phyloP scores from a whole-genome alignment of 2,329 filamentous ascomycete species.

The Trichoderma gracile region DNA sequence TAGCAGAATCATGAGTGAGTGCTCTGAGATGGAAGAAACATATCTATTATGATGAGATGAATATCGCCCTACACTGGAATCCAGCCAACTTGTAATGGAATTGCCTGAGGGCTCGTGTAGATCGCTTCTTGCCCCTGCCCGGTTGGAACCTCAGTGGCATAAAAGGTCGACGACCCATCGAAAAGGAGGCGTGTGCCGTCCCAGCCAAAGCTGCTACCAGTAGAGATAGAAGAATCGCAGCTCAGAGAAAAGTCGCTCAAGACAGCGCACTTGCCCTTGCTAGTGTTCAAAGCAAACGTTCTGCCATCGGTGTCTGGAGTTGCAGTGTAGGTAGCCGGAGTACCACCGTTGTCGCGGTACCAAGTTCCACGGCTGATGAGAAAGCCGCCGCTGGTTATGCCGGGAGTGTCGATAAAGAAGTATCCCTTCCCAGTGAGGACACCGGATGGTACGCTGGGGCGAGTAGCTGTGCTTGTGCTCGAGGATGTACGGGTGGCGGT shows the following conservation, averaged over 20 bases:
- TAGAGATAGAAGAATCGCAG: slow-evolving; percentile 1
- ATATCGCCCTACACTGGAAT: background rate
- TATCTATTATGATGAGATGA: no score
- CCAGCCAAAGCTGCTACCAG: background rate
- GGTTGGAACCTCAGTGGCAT: background rate
- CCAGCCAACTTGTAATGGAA: background rate
- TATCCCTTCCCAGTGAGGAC: slow-evolving; percentile 1
- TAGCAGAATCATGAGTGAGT: no score
- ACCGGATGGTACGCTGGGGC: background rate
- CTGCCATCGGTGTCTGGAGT: background rate
- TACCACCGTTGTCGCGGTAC: slow-evolving; percentile 10
- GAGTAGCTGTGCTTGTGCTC: background rate
- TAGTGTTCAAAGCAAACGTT: background rate
- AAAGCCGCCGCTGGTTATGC: slow-evolving; percentile 1
- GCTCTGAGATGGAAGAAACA: no score
- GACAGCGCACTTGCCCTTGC: slow-evolving; percentile 12
- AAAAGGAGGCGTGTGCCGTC: background rate
- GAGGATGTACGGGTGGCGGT: background rate
- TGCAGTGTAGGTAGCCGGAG: slow-evolving; percentile 10
- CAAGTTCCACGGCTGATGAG: slow-evolving; percentile 2
- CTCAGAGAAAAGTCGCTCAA: slow-evolving; percentile 11
- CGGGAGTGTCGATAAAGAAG: background rate
- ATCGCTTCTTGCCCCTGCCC: background rate
- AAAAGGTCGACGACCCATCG: background rate
- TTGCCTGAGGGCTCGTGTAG: background rate